A percentile compares a stretch with the other conserved stretches of the same genome.
Evolutionary conservation across 2,329 filamentous ascomycete genomes (phyloP).

Genomic region (Colletotrichum sp.): DNA sequence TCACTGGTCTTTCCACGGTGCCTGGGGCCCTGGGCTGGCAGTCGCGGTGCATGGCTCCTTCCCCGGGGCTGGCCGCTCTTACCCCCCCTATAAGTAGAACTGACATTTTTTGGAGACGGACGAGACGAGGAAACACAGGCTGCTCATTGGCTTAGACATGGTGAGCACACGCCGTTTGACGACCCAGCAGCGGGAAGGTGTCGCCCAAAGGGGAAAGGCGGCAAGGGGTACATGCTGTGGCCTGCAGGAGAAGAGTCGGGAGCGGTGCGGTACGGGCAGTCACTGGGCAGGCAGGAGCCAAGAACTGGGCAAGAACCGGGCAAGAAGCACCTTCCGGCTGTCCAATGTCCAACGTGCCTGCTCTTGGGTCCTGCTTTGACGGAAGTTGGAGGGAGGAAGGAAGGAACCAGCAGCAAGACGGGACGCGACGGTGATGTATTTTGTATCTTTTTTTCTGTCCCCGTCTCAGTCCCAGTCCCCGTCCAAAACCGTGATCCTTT

Average conservation of each 20-base stretch:
- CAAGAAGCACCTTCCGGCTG: not conserved
- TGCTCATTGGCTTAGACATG: not conserved
- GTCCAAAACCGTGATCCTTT: not conserved
- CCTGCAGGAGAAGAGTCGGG: not conserved
- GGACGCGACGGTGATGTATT: not conserved
- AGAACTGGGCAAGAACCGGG: not conserved
- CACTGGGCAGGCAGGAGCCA: not conserved
- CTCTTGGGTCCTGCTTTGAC: not conserved
- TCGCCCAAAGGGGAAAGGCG: not conserved
- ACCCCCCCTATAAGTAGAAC: not conserved
- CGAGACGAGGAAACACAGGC: not conserved
- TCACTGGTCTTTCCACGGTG: not conserved
- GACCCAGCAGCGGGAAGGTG: conserved; percentile 10
- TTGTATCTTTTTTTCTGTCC: not conserved
- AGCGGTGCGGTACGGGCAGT: not conserved
- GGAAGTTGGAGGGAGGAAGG: not conserved
- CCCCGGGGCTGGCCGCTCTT: conserved; percentile 13
- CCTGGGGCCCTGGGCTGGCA: not conserved
- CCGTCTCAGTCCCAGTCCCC: not conserved
- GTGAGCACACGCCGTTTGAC: conserved; percentile 7
- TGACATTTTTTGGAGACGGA: not conserved
- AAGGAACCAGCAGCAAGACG: not conserved
- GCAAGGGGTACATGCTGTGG: conserved; percentile 3
- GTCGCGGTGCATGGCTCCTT: not conserved
- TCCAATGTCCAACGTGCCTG: not conserved